Evolutionary conservation across 192 early-diverging fungal genomes (phyloP), one percentile per base, ranked within the genome.

Genomic region (Funneliformis mosseae): DNA sequence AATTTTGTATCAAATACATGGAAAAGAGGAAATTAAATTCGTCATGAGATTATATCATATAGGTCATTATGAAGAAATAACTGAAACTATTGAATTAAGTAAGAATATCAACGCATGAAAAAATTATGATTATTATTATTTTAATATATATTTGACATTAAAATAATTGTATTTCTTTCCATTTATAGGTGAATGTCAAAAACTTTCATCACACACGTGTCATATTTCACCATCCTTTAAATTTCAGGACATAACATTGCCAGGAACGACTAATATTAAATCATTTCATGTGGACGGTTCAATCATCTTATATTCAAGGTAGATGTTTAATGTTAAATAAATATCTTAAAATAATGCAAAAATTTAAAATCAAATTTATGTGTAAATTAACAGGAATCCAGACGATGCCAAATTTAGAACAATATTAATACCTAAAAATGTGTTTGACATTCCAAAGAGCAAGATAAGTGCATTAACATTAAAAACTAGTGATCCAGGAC

Each of bases 231-330:
- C 74, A 27, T 59, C 74, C 25, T 75, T 75, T 75, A 28, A 60
- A 59, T 75, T 39, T 60, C 74, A 75, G 33, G 74, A 75, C 39
- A 75, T 75, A 59, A 75, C 27, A 38, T 60, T 75, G 21, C 74
- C 74, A 28, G 74, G 74, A 33, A 75, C 74, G 59, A 75, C 55
- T 8, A 33, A 16, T 27, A 75, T 75, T 75, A 75, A 59, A 38
- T 48, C 74, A 25, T 75, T 75, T 75, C 55, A 75, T 8, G 48
- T 75, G 12, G 74, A 75, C 5, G 38, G 48, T 39, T 59, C 28
- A 50, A 42, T 75, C n/a, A 75, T 75, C 28, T 60, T 75, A 59
- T 75, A 75, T 75, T 75, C 74, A 55, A 75, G 74, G 74, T 60
- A 75, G 3, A 33, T 33, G 33, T 48, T 60, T 28, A 21, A 38